Conservation (phyloP, 768 basidiomycete species). For the Tricholoma matsutake region DNA sequence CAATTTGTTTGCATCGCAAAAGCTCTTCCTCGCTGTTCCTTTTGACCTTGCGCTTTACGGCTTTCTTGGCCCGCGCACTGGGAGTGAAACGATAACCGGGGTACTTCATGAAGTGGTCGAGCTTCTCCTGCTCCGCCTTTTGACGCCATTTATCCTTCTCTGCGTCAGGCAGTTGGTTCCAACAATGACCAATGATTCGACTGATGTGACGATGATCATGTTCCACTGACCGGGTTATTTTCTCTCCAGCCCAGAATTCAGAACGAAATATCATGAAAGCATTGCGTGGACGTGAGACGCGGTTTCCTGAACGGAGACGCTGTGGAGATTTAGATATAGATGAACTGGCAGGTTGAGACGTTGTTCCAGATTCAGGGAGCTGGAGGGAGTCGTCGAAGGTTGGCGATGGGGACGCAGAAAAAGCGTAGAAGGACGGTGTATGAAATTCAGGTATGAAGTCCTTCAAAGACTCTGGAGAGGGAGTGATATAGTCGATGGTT, state of each 20-base stretch:
- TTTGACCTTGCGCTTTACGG: slow-evolving; percentile 48
- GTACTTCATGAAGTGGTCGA: slow-evolving; percentile 43
- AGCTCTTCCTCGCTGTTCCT: slow-evolving; percentile 47
- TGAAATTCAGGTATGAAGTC: slow-evolving; percentile 4
- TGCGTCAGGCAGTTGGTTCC: slow-evolving; percentile 48
- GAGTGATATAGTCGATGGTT: not conserved
- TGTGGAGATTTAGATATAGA: slow-evolving; percentile 15
- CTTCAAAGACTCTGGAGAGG: slow-evolving; percentile 4
- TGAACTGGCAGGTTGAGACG: not conserved
- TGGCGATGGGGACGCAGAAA: slow-evolving; percentile 13
- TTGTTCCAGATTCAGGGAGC: slow-evolving; percentile 2
- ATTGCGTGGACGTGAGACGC: slow-evolving; percentile 78
- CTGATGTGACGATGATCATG: slow-evolving; percentile 58
- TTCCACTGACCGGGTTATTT: slow-evolving; percentile 46
- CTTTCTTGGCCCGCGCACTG: slow-evolving; percentile 38
- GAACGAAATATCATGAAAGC: slow-evolving; percentile 78
- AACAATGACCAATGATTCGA: slow-evolving; percentile 51
- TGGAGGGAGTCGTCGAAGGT: slow-evolving; percentile 4
- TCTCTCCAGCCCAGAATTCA: slow-evolving; percentile 52
- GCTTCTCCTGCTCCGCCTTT: slow-evolving; percentile 51
- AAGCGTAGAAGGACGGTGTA: slow-evolving; percentile 5
- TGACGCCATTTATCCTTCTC: slow-evolving; percentile 51
- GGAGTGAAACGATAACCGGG: slow-evolving; percentile 58
- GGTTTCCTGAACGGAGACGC: slow-evolving; percentile 36
- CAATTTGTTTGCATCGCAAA: slow-evolving; percentile 47